Evolutionary conservation across 306 rosid genomes (phyloP).

Genomic region (Trifolium fragiferum): DNA sequence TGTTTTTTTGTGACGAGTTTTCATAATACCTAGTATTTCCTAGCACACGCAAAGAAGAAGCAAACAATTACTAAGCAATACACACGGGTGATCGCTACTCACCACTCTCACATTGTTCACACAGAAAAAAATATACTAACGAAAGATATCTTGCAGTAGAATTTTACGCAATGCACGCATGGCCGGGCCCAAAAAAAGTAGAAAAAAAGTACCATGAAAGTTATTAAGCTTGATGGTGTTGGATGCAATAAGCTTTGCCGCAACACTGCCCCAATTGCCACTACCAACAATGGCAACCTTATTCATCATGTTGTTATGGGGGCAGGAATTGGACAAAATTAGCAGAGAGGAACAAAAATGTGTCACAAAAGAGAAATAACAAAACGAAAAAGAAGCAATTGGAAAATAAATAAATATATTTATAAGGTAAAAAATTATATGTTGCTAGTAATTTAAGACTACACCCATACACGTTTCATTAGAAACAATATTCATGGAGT

Average conservation of each 20-base stretch:
- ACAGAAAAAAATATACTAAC: too few species aligned
- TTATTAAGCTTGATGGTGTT: constrained; percentile 62
- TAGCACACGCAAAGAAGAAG: not conserved
- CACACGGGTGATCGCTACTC: too few species aligned
- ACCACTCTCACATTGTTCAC: too few species aligned
- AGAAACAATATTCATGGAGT: constrained; percentile 50
- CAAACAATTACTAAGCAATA: not conserved
- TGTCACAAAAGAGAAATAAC: not conserved
- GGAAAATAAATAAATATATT: constrained; percentile 12
- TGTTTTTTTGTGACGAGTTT: too few species aligned
- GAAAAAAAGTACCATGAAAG: constrained; percentile 65
- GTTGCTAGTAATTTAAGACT: constrained; percentile 37
- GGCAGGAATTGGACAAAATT: too few species aligned
- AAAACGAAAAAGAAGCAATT: not conserved
- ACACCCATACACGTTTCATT: constrained; percentile 73
- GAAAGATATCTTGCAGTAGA: too few species aligned
- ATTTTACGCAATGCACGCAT: not conserved
- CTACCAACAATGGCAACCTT: constrained; percentile 89
- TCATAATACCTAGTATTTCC: not conserved
- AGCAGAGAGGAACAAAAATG: not conserved
- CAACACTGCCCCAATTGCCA: constrained; percentile 97
- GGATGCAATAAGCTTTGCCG: constrained; percentile 88
- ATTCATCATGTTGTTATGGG: constrained; percentile 15
- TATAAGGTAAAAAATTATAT: constrained; percentile 16
- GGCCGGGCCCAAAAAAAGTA: not conserved